Base-by-base conservation (phyloP, 2,329 filamentous ascomycete species). In the Fusarium sp. region DNA sequence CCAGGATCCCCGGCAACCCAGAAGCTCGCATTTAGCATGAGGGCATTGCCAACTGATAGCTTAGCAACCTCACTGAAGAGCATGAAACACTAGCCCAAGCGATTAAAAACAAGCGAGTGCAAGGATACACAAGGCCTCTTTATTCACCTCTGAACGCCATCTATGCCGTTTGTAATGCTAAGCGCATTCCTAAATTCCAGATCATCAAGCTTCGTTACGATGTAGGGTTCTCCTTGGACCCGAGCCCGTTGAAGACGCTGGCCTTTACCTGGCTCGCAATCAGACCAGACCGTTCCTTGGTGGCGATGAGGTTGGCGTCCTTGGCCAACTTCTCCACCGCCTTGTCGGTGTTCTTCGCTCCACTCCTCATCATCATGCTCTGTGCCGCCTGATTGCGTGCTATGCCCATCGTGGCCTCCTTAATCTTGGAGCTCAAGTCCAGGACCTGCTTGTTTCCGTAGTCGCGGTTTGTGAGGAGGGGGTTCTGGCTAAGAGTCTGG, bases 391-490 rank as follows among this genome's bases (percentile, higher is more conserved):
- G 76, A 22, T 50, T 77, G 18, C 80, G 77, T 2, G 76, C 52
- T n/a, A 81, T 75, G 29, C 71, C 74, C 14, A 63, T 68, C 9
- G 86, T 90, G 3, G 91, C 90, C 74, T 95, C 91, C 75, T 88
- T 88, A 75, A 97, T 92, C 85, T 98, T 98, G 74, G 91, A 90
- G 45, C 93, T 93, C 50, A 98, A 87, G 82, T 99, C 97, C 58
- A 92, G 87, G 84, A 99, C 97, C 83, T 98, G 95, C 83, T 95
- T 97, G 79, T 93, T 97, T 62, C 92, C 93, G 81, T 95, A 99
- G 77, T 98, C 96, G 73, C 95, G 93, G 80, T 98, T 98, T 65
- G 94, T 95, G 78, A 97, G 92, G 6, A 98, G 89, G 25, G 96
- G 95, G 77, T 92, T 97, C 78, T 97, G 94, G 35, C 95, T 97